Percentiles rank a stretch among this genome's conserved stretches.
Evolutionary conservation across 768 basidiomycete species (phyloP).

Genomic region (Coprinopsis marcescibilis): DNA sequence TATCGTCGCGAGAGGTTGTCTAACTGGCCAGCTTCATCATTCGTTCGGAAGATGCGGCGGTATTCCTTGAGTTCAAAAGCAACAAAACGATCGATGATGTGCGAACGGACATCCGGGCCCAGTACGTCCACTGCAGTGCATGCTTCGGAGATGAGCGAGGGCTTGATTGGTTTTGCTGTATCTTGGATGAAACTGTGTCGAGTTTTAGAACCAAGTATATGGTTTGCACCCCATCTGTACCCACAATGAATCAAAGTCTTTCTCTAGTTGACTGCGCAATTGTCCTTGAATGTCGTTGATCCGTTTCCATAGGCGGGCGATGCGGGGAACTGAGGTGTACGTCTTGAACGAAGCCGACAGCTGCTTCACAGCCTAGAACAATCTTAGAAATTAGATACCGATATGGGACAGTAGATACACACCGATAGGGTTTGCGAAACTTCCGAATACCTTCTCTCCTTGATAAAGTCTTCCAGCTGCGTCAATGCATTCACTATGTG

Average conservation of each 20-base stretch:
- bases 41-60: conserved; percentile 87
- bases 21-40: conserved; percentile 92
- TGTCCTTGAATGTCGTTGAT: conserved; percentile 81
- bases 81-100: conserved; percentile 85
- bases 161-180: conserved; percentile 57
- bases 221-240: conserved; percentile 22
- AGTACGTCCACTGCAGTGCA: conserved; percentile 88
- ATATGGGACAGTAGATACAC: conserved; percentile 14
- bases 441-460: conserved; percentile 75
- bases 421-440: conserved; percentile 79
- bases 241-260: conserved; percentile 90
- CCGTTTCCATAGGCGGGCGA: conserved; percentile 72
- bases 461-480: conserved; percentile 73
- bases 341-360: conserved; percentile 76
- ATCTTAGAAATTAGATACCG: conserved; percentile 3
- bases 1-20: conserved; percentile 92
- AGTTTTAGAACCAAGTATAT: background rate
- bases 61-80: conserved; percentile 92
- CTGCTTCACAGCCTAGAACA: conserved; percentile 75
- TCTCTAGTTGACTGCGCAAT: conserved; percentile 73
- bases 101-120: conserved; percentile 73
- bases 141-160: conserved; percentile 67
- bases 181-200: conserved; percentile 72
- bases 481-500: conserved; percentile 70
- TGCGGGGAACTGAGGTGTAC: conserved; percentile 68